Base-by-base conservation (phyloP, 2,329 filamentous ascomycete species). In the Phaeosphaeriaceae sp. region DNA sequence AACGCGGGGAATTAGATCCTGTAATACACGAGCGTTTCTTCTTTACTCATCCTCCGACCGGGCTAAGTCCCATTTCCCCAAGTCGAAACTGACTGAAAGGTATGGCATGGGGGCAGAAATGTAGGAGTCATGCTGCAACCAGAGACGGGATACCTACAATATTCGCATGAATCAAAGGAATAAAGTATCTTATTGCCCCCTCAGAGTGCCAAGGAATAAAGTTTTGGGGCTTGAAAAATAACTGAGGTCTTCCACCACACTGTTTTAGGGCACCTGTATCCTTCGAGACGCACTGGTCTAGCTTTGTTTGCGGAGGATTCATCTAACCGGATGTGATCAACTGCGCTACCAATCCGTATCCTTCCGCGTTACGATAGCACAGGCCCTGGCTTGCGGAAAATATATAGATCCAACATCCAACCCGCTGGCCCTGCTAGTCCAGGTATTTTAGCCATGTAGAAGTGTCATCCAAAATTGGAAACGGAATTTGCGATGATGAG, bases 401-500 rank as follows among this genome's bases (percentile, higher is more conserved):
- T 68, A 66, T 59, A 46, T 29, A 53, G 46, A 48, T 46, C 48
- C 44, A 56, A 47, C 47, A 42, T 42, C 47, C 50, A 65, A 52
- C 50, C 54, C 60, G 51, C 50, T 51, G 47, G 52, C 50, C 62
- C 54, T 60, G 58, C 53, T 44, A 36, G 53, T 32, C 52, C 56
- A 56, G 54, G 56, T 52, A 61, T 68, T 66, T 47, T 68, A 69
- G 63, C 65, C 66, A 55, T 57, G 59, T 42, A 51, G 54, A 50
- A 47, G 42, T 41, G 50, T 48, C 60, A 48, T 60, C 69, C 70
- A 68, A 67, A 68, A 65, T 61, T 67, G 60, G 62, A 55, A 63
- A 58, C 67, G 67, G 67, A 56, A 64, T 50, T 67, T 61, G 64
- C 60, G 63, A 66, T 66, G 62, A 69, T 68, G 71, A 63, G 44